Evolutionary conservation across 2,329 filamentous ascomycete genomes (phyloP).

Genomic region (Colletotrichum musae): DNA sequence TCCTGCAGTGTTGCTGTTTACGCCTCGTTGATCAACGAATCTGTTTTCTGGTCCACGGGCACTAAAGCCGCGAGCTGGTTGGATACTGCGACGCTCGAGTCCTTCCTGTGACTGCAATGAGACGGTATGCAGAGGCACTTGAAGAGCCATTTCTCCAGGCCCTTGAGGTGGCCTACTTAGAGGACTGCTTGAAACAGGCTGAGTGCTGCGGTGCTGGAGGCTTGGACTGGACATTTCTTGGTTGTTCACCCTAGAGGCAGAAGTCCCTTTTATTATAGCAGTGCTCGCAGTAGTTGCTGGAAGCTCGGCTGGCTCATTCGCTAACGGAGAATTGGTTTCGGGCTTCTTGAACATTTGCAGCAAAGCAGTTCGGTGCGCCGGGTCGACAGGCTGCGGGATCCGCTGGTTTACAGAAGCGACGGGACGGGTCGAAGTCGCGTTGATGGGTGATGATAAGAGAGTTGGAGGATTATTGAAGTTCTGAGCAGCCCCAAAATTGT

Average conservation of each 20-base stretch:
- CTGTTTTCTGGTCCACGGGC: constrained; percentile 16
- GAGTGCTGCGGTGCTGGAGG: constrained; percentile 22
- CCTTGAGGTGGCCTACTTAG: constrained; percentile 36
- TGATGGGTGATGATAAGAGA: constrained; percentile 1
- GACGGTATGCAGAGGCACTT: constrained; percentile 23
- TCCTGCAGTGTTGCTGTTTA: constrained; percentile 1
- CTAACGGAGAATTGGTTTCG: constrained; percentile 41
- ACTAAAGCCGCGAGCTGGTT: background rate
- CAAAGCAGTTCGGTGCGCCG: constrained; percentile 62
- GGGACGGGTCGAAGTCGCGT: background rate
- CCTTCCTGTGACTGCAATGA: constrained; percentile 27
- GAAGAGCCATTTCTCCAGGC: constrained; percentile 5
- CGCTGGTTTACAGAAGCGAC: constrained; percentile 17
- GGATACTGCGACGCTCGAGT: constrained; percentile 11
- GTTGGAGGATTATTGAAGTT: constrained; percentile 2
- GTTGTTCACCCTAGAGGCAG: constrained; percentile 8
- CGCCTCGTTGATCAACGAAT: constrained; percentile 14
- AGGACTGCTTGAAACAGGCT: constrained; percentile 36
- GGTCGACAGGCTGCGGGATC: constrained; percentile 48
- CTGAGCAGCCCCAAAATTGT: constrained; percentile 9
- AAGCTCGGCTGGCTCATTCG: constrained; percentile 28
- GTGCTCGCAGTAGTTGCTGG: constrained; percentile 35
- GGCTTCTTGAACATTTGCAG: constrained; percentile 69
- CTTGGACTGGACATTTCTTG: constrained; percentile 13
- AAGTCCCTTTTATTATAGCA: constrained; percentile 29